Percentiles rank a stretch among this genome's conserved stretches.
phyloP scores from a whole-genome alignment of 441 rosid genomes.

The Eutrema salsugineum region DNA sequence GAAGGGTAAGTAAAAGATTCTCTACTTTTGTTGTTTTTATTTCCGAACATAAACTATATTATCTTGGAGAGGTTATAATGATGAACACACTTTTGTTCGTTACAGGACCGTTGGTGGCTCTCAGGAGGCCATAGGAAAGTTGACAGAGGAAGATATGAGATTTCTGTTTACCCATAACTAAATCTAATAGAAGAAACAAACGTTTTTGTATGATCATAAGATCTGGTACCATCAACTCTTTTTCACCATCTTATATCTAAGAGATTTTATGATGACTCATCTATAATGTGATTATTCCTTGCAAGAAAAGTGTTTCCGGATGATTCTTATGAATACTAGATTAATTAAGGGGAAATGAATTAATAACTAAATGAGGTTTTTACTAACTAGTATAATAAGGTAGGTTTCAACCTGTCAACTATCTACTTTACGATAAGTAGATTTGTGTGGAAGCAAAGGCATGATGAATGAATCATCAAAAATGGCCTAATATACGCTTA shows the following conservation, averaged over 20 bases:
- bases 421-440: not conserved
- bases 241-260: not conserved
- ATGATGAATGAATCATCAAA: slow-evolving; percentile 25
- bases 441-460: slow-evolving; percentile 25
- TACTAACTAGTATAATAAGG: not conserved
- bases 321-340: not conserved
- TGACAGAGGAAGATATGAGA: slow-evolving; percentile 77
- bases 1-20: slow-evolving; percentile 65
- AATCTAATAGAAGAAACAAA: not conserved
- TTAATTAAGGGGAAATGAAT: not conserved
- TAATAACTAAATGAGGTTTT: not conserved
- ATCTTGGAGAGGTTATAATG: not conserved
- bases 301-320: not conserved
- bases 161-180: slow-evolving; percentile 53
- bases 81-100: not conserved
- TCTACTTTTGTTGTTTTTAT: not conserved
- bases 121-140: slow-evolving; percentile 73
- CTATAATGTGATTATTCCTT: not conserved
- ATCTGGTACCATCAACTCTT: not conserved
- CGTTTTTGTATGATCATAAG: not conserved
- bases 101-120: slow-evolving; percentile 94
- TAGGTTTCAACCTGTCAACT: not conserved
- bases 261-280: not conserved
- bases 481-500: slow-evolving; percentile 7
- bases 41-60: not conserved